Evolutionary conservation across 176 grass and related monocot species (phyloP), one percentile per base, ranked within the genome.

Genomic region (Avena insularis): DNA sequence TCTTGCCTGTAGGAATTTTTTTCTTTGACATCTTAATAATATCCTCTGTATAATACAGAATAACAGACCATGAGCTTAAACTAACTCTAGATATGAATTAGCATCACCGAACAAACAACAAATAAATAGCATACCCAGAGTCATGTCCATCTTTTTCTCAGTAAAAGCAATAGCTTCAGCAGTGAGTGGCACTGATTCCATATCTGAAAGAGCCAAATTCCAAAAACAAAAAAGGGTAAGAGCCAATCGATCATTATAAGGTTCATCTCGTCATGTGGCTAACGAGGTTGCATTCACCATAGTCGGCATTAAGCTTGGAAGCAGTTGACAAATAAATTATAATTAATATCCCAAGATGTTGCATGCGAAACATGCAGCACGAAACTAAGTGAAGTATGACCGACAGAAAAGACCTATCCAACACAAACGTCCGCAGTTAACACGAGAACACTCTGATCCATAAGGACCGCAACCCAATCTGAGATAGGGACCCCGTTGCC

Each of bases 121-220:
- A 11, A 71, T 7, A 61, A 82, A 15, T 46, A 61, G 43, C 50
- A 83, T 93, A 99, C 97, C 97, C 70, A 99, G 89, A 79, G 88
- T 91, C 97, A 99, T 99, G 87, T 99, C 97, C 97, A 99, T 97
- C 77, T 99, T 99, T 90, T 99, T 99, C 94, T 99, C 97, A 5
- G 97, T 99, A 79, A 90, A 77, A 61, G 97, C 97, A 89, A 96
- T 90, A 59, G 89, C 81, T 81, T 96, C 92, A 82, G 88, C 88
- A 25, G 72, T 93, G 27, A 92, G 88, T 51, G 90, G 91, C 4
- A 91, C 87, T 49, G 92, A 73, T 62, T 87, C 92, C 97, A 99
- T 99, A 92, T 92, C 71, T 86, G 60, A 72, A 71, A 53, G 21
- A 75, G 54, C 2, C 61, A 2, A 68, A 67, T 16, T 35, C 33